phyloP scores from a whole-genome alignment of 2,329 filamentous ascomycete species.

The Colletotrichum sp. region DNA sequence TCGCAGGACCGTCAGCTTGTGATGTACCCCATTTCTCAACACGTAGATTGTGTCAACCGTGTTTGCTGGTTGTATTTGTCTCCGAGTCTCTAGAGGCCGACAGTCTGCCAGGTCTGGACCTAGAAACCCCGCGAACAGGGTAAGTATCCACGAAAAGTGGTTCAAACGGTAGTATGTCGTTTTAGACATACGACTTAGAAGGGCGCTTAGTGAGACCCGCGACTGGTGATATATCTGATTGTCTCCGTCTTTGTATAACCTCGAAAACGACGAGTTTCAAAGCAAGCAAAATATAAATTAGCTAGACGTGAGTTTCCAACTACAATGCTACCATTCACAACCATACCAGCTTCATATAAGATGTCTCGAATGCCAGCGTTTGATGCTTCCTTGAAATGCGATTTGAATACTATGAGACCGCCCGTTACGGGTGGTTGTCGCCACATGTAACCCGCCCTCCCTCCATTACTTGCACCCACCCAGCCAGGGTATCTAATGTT shows the following conservation, averaged over 20 bases:
- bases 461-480: constrained; percentile 6
- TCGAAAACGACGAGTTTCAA: not conserved
- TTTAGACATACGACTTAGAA: not conserved
- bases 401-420: not conserved
- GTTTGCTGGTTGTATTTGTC: not conserved
- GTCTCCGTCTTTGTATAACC: not conserved
- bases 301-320: not conserved
- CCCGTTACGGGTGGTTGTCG: not conserved
- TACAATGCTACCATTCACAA: not conserved
- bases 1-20: not conserved
- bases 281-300: not conserved
- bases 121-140: not conserved
- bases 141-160: not conserved
- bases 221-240: not conserved
- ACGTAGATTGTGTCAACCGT: not conserved
- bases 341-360: not conserved
- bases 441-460: not conserved
- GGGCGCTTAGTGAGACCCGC: not conserved
- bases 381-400: not conserved
- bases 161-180: not conserved
- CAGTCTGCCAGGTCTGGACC: not conserved
- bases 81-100: not conserved
- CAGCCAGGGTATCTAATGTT: constrained; percentile 18
- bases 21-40: not conserved
- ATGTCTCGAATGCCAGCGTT: not conserved